Conservation (phyloP, 108 stramenopile genomes). For the Aurantiochytrium sp. region DNA sequence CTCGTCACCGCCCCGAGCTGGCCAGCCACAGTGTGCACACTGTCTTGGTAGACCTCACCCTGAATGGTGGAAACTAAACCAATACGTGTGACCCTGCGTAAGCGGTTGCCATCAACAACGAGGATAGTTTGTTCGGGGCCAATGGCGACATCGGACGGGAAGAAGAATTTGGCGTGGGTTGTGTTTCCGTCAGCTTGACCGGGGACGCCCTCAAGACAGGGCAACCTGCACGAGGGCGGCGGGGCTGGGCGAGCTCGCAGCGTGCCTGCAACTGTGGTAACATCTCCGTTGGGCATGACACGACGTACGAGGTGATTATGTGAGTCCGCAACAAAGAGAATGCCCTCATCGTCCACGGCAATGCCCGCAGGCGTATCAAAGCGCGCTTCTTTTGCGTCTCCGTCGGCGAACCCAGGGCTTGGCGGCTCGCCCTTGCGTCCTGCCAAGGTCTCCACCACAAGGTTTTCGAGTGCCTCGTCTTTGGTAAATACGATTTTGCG, state of each 20-base stretch:
- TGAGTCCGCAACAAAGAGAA: slow-evolving; percentile 71
- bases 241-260: slow-evolving; percentile 38
- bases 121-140: slow-evolving; percentile 41
- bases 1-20: slow-evolving; percentile 16
- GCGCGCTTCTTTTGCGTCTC: slow-evolving; percentile 39
- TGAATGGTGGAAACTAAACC: not conserved
- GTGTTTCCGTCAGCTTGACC: slow-evolving; percentile 56
- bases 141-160: slow-evolving; percentile 65
- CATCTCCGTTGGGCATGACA: slow-evolving; percentile 35
- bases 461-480: slow-evolving; percentile 26
- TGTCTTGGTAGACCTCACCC: slow-evolving; percentile 19
- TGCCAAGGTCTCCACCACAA: slow-evolving; percentile 14
- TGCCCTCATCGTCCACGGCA: slow-evolving; percentile 44
- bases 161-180: slow-evolving; percentile 46
- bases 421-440: not conserved
- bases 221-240: slow-evolving; percentile 29
- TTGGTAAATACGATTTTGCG: slow-evolving; percentile 31
- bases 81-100: slow-evolving; percentile 46
- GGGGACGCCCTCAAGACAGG: slow-evolving; percentile 55
- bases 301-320: slow-evolving; percentile 64
- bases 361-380: slow-evolving; percentile 69
- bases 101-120: slow-evolving; percentile 59
- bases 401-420: slow-evolving; percentile 63
- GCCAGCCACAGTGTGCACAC: slow-evolving; percentile 66
- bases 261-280: slow-evolving; percentile 54